A percentile compares a stretch with the other conserved stretches of the same genome.
phyloP scores from a whole-genome alignment of 345 rosid genomes.

The Atalantia buxifolia region DNA sequence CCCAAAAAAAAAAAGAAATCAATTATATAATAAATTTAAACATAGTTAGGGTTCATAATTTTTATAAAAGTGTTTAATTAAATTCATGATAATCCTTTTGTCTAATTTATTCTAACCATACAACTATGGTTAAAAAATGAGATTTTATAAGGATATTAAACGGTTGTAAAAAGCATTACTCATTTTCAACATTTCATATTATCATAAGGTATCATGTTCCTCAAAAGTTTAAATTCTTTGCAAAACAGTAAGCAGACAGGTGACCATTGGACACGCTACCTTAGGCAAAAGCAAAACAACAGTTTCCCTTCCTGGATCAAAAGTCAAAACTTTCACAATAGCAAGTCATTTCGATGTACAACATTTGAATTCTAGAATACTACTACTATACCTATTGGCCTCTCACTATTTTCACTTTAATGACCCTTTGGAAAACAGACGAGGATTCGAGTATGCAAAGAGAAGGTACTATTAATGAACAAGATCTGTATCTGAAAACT shows the following conservation, averaged over 20 bases:
- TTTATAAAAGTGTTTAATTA: too few relatives aligned
- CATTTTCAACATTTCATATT: too few relatives aligned
- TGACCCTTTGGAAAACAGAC: not conserved
- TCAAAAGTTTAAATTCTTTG: too few relatives aligned
- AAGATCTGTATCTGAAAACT: conserved; percentile 10
- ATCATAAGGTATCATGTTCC: too few relatives aligned
- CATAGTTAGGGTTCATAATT: too few relatives aligned
- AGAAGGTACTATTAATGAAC: not conserved
- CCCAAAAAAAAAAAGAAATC: too few relatives aligned
- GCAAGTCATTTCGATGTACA: not conserved
- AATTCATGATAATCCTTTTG: too few relatives aligned
- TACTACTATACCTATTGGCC: not conserved
- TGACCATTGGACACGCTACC: not conserved
- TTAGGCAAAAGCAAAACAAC: not conserved
- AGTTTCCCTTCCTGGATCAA: not conserved
- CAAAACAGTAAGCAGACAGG: not conserved
- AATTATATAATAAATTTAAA: too few relatives aligned
- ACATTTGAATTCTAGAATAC: not conserved
- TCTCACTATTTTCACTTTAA: not conserved
- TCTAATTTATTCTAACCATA: too few relatives aligned
- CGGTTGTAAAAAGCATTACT: too few relatives aligned
- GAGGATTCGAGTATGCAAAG: not conserved
- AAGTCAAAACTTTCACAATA: not conserved
- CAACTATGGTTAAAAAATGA: too few relatives aligned
- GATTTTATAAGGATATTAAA: too few relatives aligned